Evolutionary conservation across 2,329 filamentous ascomycete genomes (phyloP).

Genomic region (Apiospora malaysiana): DNA sequence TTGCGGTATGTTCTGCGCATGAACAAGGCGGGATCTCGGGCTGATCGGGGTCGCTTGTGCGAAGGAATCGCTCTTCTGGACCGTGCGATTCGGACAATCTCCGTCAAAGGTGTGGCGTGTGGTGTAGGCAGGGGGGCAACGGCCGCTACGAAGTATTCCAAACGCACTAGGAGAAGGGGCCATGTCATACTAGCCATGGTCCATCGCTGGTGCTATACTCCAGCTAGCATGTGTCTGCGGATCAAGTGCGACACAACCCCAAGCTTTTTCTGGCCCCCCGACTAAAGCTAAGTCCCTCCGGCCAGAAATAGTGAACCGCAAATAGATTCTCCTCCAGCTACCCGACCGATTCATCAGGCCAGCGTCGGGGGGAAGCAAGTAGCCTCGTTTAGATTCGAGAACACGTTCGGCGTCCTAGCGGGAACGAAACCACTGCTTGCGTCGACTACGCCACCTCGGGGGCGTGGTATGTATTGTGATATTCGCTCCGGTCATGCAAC

Average conservation of each 20-base stretch:
- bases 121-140: not conserved
- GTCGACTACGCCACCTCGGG: not conserved
- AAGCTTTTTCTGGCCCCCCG: not conserved
- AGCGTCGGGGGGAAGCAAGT: not conserved
- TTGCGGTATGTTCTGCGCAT: constrained; percentile 14
- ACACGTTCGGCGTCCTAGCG: not conserved
- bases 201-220: constrained; percentile 13
- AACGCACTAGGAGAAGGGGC: constrained; percentile 14
- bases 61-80: not conserved
- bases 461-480: not conserved
- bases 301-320: not conserved
- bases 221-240: constrained; percentile 5
- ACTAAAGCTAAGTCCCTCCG: not conserved
- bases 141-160: constrained; percentile 19
- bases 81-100: constrained; percentile 21
- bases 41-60: constrained; percentile 18
- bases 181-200: constrained; percentile 10
- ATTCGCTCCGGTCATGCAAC: not conserved
- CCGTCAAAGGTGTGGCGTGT: constrained; percentile 4
- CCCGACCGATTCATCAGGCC: not conserved
- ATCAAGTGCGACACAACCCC: constrained; percentile 13
- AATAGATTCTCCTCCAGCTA: not conserved
- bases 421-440: not conserved
- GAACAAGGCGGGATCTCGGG: constrained; percentile 5
- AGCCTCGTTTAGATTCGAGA: not conserved